Evolutionary conservation across 176 grass and related monocot species (phyloP).

Genomic region (Triticum urartu): DNA sequence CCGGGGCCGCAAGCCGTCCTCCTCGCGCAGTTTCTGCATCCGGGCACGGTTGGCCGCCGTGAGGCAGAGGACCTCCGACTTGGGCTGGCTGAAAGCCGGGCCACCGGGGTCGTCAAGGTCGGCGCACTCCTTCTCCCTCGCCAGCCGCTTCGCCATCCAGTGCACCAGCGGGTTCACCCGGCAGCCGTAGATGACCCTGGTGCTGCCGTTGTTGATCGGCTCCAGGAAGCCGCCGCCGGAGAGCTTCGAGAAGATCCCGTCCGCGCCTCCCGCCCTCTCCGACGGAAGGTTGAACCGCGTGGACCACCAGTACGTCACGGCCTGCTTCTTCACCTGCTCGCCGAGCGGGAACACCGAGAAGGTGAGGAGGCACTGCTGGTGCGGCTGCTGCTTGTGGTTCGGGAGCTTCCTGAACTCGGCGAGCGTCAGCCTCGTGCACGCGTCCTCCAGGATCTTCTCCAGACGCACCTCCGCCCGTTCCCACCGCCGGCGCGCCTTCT

Average conservation of each 20-base stretch:
- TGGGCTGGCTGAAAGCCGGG: neutral
- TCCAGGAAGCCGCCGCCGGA: slow-evolving; percentile 31
- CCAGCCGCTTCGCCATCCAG: slow-evolving; percentile 47
- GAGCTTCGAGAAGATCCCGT: neutral
- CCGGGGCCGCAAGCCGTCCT: too few species aligned
- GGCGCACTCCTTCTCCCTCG: neutral
- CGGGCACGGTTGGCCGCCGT: neutral
- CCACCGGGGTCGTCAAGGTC: neutral
- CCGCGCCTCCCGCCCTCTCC: neutral
- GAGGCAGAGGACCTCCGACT: slow-evolving; percentile 34
- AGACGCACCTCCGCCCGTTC: neutral
- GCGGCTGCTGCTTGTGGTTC: too few species aligned
- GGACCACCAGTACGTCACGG: slow-evolving; percentile 50
- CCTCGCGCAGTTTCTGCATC: neutral
- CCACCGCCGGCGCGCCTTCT: neutral
- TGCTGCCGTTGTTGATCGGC: slow-evolving; percentile 37
- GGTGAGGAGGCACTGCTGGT: slow-evolving; percentile 35
- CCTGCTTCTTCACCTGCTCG: slow-evolving; percentile 41
- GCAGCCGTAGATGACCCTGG: slow-evolving; percentile 41
- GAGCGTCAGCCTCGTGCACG: slow-evolving; percentile 7
- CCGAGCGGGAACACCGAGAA: slow-evolving; percentile 42
- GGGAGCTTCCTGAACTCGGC: neutral
- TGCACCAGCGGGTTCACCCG: slow-evolving; percentile 49
- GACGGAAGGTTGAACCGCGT: neutral
- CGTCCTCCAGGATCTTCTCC: slow-evolving; percentile 31